phyloP scores from a whole-genome alignment of 306 rosid genomes.

The Luffa aegyptiaca region DNA sequence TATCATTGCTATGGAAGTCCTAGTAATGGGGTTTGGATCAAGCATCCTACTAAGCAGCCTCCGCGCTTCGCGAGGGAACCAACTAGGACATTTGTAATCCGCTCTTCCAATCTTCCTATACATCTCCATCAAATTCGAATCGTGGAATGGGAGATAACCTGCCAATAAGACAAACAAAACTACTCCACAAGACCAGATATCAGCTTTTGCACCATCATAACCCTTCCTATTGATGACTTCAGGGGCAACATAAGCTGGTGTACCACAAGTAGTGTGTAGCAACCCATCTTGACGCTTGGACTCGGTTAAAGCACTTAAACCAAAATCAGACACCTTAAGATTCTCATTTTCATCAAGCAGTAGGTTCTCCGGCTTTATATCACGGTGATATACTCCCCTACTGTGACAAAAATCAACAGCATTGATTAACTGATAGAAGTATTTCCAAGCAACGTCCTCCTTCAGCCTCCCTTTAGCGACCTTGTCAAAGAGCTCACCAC shows the following conservation, averaged over 20 bases:
- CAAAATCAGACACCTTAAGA: conserved; percentile 83
- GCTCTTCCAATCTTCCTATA: conserved; percentile 74
- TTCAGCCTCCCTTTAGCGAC: conserved; percentile 69
- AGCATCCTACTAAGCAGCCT: conserved; percentile 40
- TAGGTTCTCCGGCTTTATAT: conserved; percentile 84
- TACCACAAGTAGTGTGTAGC: conserved; percentile 84
- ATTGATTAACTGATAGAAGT: conserved; percentile 62
- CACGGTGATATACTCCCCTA: conserved; percentile 83
- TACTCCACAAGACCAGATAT: conserved; percentile 92
- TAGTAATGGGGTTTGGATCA: conserved; percentile 58
- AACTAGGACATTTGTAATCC: conserved; percentile 48
- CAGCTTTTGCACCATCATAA: conserved; percentile 89
- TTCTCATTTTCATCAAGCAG: conserved; percentile 70
- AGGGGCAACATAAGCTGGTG: conserved; percentile 95
- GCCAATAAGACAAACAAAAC: conserved; percentile 75
- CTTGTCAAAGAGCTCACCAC: conserved; percentile 80
- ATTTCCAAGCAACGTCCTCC: conserved; percentile 57
- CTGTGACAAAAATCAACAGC: conserved; percentile 86
- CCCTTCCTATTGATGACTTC: conserved; percentile 75
- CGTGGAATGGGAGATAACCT: conserved; percentile 80
- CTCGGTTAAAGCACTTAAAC: conserved; percentile 70
- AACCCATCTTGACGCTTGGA: conserved; percentile 48
- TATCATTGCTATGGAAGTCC: conserved; percentile 46
- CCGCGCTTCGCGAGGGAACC: conserved; percentile 63
- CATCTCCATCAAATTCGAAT: conserved; percentile 75